Conservation (phyloP, 2,329 filamentous ascomycete genomes). For the Incumbomyces lentus region DNA sequence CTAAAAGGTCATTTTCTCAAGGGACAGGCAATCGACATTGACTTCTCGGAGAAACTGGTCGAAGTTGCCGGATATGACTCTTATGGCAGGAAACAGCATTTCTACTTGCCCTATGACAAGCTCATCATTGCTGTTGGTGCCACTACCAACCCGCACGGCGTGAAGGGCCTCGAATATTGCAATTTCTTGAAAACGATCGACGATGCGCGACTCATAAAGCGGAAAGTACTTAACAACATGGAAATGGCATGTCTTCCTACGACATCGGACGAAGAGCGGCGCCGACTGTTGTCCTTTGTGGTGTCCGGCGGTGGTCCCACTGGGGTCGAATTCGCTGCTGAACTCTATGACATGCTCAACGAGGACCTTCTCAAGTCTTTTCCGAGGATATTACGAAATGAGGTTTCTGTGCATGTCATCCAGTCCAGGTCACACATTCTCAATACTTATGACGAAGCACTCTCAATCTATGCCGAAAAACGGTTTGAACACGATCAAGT, state of each 20-base stretch:
- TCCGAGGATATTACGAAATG: conserved; percentile 82
- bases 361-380: conserved; percentile 80
- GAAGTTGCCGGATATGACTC: conserved; percentile 68
- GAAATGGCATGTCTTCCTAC: conserved; percentile 89
- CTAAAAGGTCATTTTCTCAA: conserved; percentile 84
- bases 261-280: conserved; percentile 76
- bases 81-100: conserved; percentile 62
- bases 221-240: conserved; percentile 77
- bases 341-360: conserved; percentile 91
- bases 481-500: conserved; percentile 86
- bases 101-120: conserved; percentile 97
- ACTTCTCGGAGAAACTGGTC: conserved; percentile 82
- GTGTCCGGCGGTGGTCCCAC: conserved; percentile 90
- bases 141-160: conserved; percentile 86
- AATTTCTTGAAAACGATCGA: conserved; percentile 92
- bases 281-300: conserved; percentile 85
- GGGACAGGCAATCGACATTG: conserved; percentile 75
- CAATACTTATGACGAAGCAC: conserved; percentile 93
- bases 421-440: conserved; percentile 90
- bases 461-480: conserved; percentile 85
- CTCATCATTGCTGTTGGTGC: conserved; percentile 84
- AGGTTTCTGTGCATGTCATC: conserved; percentile 95
- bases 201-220: conserved; percentile 81
- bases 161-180: conserved; percentile 87
- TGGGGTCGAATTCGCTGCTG: conserved; percentile 93